Percentiles rank a stretch among this genome's conserved stretches.
Conservation (phyloP, 768 basidiomycete genomes). For the Rhodosporidiobolus odoratus region DNA sequence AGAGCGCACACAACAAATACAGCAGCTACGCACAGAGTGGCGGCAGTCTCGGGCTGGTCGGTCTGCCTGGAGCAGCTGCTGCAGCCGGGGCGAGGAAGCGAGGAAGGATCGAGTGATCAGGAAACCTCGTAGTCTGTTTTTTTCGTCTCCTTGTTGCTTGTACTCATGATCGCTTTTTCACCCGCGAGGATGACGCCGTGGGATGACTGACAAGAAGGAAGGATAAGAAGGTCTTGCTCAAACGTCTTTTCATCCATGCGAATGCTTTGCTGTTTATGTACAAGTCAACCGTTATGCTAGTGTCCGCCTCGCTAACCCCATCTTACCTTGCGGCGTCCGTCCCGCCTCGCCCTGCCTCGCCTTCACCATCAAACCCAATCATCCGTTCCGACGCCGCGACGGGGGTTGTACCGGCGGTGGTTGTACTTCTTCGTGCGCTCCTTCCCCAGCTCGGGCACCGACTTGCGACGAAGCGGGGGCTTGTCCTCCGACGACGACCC, state of each 20-base stretch:
- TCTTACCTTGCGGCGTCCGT: background rate
- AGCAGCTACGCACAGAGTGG: slow-evolving; percentile 11
- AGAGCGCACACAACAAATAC: slow-evolving; percentile 18
- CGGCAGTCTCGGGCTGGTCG: background rate
- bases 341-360: background rate
- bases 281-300: too few relatives aligned
- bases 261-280: too few relatives aligned
- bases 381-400: slow-evolving; percentile 11
- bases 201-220: too few relatives aligned
- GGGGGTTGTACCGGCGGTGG: background rate
- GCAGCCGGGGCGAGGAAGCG: slow-evolving; percentile 8
- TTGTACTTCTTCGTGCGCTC: too few relatives aligned
- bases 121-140: background rate
- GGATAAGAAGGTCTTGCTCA: too few relatives aligned
- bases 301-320: too few relatives aligned
- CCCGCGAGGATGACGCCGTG: too few relatives aligned
- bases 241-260: too few relatives aligned
- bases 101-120: slow-evolving; percentile 2
- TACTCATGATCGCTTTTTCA: background rate
- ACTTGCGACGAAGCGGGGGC: background rate
- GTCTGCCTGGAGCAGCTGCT: background rate
- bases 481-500: too few relatives aligned
- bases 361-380: background rate
- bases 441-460: background rate
- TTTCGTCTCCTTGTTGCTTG: background rate